A percentile compares a stretch with the other conserved stretches of the same genome.
Evolutionary conservation across 768 basidiomycete genomes (phyloP).

Genomic region (Boletus insuetus): DNA sequence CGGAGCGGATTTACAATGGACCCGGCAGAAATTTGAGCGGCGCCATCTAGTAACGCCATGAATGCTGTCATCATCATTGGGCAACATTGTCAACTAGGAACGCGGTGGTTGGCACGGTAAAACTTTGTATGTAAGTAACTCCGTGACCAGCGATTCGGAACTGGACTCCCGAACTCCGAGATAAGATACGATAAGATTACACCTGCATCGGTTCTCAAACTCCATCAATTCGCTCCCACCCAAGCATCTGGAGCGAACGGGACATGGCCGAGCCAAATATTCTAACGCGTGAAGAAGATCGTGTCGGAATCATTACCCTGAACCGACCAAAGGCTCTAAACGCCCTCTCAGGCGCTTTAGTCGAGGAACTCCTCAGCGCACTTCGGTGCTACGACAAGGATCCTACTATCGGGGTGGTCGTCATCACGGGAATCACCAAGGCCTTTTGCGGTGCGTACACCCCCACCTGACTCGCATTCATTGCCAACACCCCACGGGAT

Average conservation of each 20-base stretch:
- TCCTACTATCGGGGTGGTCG: conserved; percentile 71
- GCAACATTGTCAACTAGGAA: no score
- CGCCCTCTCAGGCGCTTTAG: conserved; percentile 75
- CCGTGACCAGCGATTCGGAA: background rate
- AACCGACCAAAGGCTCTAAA: conserved; percentile 87
- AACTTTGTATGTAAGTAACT: no score
- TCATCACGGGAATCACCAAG: conserved; percentile 86
- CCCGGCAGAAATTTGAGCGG: no score
- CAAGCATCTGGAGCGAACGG: background rate
- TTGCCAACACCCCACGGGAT: background rate
- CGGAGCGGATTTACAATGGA: no score
- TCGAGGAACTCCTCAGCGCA: conserved; percentile 77
- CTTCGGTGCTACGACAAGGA: conserved; percentile 67
- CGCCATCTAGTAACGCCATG: no score
- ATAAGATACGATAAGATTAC: conserved; percentile 14
- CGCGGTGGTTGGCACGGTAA: no score
- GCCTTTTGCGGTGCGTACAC: conserved; percentile 51
- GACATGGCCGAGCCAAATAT: conserved; percentile 25
- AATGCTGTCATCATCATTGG: no score
- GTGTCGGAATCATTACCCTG: conserved; percentile 60
- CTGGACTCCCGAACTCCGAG: background rate
- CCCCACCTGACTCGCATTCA: background rate
- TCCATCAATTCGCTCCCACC: background rate
- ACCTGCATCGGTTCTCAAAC: no score
- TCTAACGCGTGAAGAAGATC: conserved; percentile 19